Conservation (phyloP, 1,139 yeast species). For the Pichia sp. region DNA sequence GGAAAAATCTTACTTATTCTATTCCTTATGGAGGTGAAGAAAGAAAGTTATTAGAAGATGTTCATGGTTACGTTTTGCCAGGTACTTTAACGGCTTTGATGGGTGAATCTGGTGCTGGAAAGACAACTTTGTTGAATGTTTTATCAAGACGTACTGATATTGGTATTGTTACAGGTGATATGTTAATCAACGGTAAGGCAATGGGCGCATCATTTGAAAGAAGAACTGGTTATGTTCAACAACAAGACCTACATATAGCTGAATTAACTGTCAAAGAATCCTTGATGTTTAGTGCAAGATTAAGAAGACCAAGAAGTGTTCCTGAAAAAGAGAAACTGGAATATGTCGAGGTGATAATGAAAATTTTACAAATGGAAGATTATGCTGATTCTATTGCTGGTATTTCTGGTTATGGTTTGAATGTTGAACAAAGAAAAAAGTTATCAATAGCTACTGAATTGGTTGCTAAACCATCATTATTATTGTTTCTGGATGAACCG, state of each 20-base stretch:
- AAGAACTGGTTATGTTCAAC: conserved; percentile 52
- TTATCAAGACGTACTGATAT: conserved; percentile 46
- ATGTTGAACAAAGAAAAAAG: conserved; percentile 37
- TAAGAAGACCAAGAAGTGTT: conserved; percentile 41
- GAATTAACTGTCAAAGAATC: conserved; percentile 47
- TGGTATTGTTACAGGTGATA: conserved; percentile 47
- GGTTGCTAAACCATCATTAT: conserved; percentile 43
- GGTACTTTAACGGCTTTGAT: conserved; percentile 53
- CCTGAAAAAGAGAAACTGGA: conserved; percentile 40
- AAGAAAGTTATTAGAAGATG: conserved; percentile 39
- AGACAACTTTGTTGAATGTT: conserved; percentile 53
- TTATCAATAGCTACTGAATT: conserved; percentile 46
- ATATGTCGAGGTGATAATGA: conserved; percentile 44
- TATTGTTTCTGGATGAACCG: conserved; percentile 45
- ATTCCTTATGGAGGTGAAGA: conserved; percentile 36
- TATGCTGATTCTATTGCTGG: conserved; percentile 55
- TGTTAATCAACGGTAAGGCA: conserved; percentile 43
- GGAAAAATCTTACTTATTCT: conserved; percentile 36
- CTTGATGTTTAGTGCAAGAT: conserved; percentile 44
- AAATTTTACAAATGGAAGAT: conserved; percentile 41
- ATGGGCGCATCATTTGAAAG: conserved; percentile 39
- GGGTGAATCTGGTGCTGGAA: conserved; percentile 71
- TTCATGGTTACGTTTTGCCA: conserved; percentile 51
- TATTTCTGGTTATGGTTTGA: conserved; percentile 45
- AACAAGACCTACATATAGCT: conserved; percentile 47